These are phyloP conservation scores for Afroboletus lepidellus DNA, from an alignment of 1,284 basidiomycete species.

Conservation along the genomic window DNA sequence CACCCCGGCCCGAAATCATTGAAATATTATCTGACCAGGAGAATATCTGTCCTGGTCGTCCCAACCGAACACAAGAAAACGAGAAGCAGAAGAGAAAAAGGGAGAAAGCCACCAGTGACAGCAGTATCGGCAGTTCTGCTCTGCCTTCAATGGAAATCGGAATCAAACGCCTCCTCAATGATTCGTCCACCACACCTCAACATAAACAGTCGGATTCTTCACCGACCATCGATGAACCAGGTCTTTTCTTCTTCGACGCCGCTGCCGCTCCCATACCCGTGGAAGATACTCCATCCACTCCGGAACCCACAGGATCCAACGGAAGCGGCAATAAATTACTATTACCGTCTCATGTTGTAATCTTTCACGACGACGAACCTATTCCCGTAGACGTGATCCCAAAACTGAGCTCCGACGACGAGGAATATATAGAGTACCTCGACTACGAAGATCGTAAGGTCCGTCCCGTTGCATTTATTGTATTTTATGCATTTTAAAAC, in stretches of 20 bases:
- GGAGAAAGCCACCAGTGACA: constrained; percentile 11
- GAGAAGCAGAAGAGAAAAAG: constrained; percentile 23
- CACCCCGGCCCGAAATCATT: constrained; percentile 29
- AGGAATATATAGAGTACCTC: constrained; percentile 68
- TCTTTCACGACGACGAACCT: constrained; percentile 38
- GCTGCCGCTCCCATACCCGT: constrained; percentile 35
- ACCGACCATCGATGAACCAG: constrained; percentile 15
- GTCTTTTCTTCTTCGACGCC: constrained; percentile 57
- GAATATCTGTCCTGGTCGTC: background rate
- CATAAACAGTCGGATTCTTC: background rate
- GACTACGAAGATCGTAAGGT: constrained; percentile 69
- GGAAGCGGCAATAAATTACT: constrained; percentile 38
- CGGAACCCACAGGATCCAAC: constrained; percentile 10
- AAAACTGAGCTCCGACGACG: constrained; percentile 45
- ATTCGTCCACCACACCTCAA: background rate
- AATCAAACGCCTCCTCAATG: background rate
- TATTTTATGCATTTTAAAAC: constrained; percentile 1
- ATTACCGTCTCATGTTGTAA: constrained; percentile 63
- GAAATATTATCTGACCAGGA: constrained; percentile 32
- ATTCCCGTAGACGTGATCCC: constrained; percentile 48
- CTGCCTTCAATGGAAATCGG: constrained; percentile 17
- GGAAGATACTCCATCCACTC: constrained; percentile 2
- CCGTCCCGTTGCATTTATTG: constrained; percentile 14
- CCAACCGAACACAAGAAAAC: constrained; percentile 9
- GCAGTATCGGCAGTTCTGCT: constrained; percentile 6